phyloP scores from a whole-genome alignment of 2,329 filamentous ascomycete species.

The Pseudogymnoascus sp. region DNA sequence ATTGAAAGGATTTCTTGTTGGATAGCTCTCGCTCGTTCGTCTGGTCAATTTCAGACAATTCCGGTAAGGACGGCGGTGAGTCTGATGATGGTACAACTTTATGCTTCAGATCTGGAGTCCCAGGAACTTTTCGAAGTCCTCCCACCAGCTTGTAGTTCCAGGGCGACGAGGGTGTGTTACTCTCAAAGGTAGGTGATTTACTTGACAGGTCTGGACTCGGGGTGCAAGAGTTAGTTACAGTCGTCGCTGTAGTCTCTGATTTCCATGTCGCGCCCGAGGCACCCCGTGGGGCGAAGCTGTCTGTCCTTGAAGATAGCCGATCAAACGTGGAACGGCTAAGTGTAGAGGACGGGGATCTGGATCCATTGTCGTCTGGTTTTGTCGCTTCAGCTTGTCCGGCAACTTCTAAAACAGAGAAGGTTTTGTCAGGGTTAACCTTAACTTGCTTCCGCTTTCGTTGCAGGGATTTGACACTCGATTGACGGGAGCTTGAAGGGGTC shows the following conservation, averaged over 20 bases:
- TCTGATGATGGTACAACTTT: slow-evolving; percentile 12
- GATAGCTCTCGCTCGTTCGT: slow-evolving; percentile 22
- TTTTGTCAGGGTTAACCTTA: slow-evolving; percentile 12
- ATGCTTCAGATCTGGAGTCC: slow-evolving; percentile 27
- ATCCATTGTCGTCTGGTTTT: slow-evolving; percentile 6
- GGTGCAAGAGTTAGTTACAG: slow-evolving; percentile 6
- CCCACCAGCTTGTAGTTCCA: slow-evolving; percentile 28
- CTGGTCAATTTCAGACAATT: slow-evolving; percentile 13
- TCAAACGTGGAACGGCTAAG: slow-evolving; percentile 12
- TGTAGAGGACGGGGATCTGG: background rate
- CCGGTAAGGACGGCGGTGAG: background rate
- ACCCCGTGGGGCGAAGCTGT: slow-evolving; percentile 17
- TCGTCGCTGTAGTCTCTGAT: slow-evolving; percentile 14
- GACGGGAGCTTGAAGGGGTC: slow-evolving; percentile 5
- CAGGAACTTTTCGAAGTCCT: slow-evolving; percentile 28
- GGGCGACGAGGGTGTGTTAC: slow-evolving; percentile 26
- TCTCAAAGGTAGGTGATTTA: slow-evolving; percentile 21
- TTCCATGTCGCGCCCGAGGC: slow-evolving; percentile 19
- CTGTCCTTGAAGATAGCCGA: slow-evolving; percentile 19
- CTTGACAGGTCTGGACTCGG: slow-evolving; percentile 19
- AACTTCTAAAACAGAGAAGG: slow-evolving; percentile 11
- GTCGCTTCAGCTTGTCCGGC: background rate
- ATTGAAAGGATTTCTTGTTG: slow-evolving; percentile 27
- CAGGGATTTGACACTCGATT: slow-evolving; percentile 2
- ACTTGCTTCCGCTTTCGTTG: slow-evolving; percentile 11